Percentiles rank a stretch among this genome's conserved stretches.
Conservation (phyloP, 768 basidiomycete genomes). For the Auricularia cornea region DNA sequence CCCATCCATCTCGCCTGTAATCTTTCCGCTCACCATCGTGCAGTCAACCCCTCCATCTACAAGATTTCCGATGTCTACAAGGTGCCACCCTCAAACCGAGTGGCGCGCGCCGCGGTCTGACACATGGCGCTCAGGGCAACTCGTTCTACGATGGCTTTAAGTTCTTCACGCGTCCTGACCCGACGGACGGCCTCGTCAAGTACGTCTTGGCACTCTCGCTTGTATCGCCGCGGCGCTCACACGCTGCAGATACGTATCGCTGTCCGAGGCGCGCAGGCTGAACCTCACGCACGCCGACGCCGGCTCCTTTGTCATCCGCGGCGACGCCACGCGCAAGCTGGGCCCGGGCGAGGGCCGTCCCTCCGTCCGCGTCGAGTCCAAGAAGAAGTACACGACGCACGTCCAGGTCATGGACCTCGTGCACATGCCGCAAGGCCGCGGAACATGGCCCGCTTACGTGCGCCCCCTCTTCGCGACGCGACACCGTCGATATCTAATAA, state of each 20-base stretch:
- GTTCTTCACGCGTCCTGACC: background rate
- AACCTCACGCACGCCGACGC: slow-evolving; percentile 52
- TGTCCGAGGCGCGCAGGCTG: background rate
- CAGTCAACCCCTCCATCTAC: background rate
- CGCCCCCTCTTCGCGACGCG: background rate
- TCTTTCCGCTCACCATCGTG: background rate
- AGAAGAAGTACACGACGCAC: slow-evolving; percentile 43
- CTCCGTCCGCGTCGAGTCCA: slow-evolving; percentile 47
- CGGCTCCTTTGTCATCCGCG: slow-evolving; percentile 46
- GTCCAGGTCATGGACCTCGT: slow-evolving; percentile 45
- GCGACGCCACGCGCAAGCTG: slow-evolving; percentile 42
- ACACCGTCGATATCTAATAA: background rate
- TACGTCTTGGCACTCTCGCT: too few species aligned
- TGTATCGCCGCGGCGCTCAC: background rate
- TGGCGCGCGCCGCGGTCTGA: background rate
- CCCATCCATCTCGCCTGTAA: background rate
- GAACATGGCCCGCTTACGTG: slow-evolving; percentile 41
- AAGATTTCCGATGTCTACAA: background rate
- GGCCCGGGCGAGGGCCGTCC: slow-evolving; percentile 45
- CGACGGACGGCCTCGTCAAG: background rate
- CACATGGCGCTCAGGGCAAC: background rate
- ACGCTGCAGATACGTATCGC: background rate
- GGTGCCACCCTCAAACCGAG: background rate
- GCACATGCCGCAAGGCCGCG: slow-evolving; percentile 47
- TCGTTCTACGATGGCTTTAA: background rate